Base-by-base conservation (phyloP, 768 basidiomycete species). In the Lepiota subincarnata region DNA sequence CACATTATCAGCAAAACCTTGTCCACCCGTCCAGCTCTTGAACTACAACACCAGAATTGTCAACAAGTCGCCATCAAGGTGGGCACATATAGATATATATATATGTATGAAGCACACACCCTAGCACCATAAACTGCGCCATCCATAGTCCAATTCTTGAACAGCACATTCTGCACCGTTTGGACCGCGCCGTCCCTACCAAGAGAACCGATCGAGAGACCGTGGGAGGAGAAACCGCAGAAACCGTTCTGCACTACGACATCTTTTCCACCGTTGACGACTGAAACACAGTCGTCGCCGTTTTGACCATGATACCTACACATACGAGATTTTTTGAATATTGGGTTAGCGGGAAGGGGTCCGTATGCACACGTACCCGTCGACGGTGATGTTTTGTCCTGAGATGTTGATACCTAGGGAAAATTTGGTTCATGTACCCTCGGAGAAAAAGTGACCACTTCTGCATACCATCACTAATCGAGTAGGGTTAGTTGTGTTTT, bases 81-180 rank as follows among this genome's bases (percentile, higher is more conserved):
- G 34, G n/a, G 7, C n/a, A 14, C 42, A 42, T 24, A 24, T 24
- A 24, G 3, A 24, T 5, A 24, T 5, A 24, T 24, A 24, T 24
- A 24, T 24, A 2, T 24, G 24, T 5, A n/a, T n/a, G n/a, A n/a
- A 24, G 24, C 5, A 63, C 70, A 18, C 44, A 70, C 72, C 22
- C 75, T 55, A 18, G 75, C 73, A 1, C 73, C 77, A 56, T 78
- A 78, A 4, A 78, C 73, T 7, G 75, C 75, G n/a, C 71, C 71
- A 16, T 76, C 71, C 70, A 77, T 75, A 11, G 73, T 74, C 70
- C 77, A 77, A 55, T 79, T 74, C 54, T 73, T 71, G 63, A 78
- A 74, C 13, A 73, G 53, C 22, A 78, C 68, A 59, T 78, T 72
- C 51, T 70, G 59, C 16, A 80, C 77, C 3, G 68, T 73, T 41